Percentiles rank a stretch among this genome's conserved stretches.
Evolutionary conservation across 2,329 filamentous ascomycete genomes (phyloP).

Genomic region (Reticulascus tulasneorum): DNA sequence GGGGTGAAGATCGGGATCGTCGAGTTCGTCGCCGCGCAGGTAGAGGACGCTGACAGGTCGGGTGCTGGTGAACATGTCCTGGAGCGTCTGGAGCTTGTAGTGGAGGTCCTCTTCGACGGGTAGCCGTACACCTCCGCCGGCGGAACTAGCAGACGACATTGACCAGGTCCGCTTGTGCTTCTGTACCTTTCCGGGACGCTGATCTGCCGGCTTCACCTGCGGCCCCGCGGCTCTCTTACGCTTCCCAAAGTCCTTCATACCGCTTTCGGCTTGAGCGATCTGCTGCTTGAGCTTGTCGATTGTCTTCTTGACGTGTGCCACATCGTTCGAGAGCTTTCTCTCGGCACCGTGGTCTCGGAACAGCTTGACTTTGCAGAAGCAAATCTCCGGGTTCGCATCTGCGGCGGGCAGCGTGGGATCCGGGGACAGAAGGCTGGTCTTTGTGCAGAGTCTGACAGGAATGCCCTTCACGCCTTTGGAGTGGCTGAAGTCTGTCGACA

Average conservation of each 20-base stretch:
- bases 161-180: slow-evolving; percentile 97
- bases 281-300: slow-evolving; percentile 97
- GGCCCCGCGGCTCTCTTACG: slow-evolving; percentile 52
- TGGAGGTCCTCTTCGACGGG: slow-evolving; percentile 72
- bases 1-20: slow-evolving; percentile 76
- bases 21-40: slow-evolving; percentile 69
- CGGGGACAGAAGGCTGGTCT: slow-evolving; percentile 67
- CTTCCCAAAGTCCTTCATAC: slow-evolving; percentile 64
- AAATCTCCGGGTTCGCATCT: slow-evolving; percentile 62
- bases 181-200: slow-evolving; percentile 73
- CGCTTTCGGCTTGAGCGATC: slow-evolving; percentile 71
- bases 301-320: slow-evolving; percentile 91
- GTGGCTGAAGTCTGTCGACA: slow-evolving; percentile 97
- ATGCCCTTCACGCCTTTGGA: slow-evolving; percentile 99
- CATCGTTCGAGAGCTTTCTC: slow-evolving; percentile 89
- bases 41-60: slow-evolving; percentile 74
- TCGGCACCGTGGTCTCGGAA: slow-evolving; percentile 96
- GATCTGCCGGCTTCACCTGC: slow-evolving; percentile 40
- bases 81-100: slow-evolving; percentile 70
- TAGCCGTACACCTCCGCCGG: slow-evolving; percentile 41
- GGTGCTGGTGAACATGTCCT: slow-evolving; percentile 87
- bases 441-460: slow-evolving; percentile 86
- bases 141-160: slow-evolving; percentile 74
- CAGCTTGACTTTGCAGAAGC: slow-evolving; percentile 94
- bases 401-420: slow-evolving; percentile 44